A percentile compares a stretch with the other conserved stretches of the same genome.
phyloP scores from a whole-genome alignment of 768 basidiomycete genomes.

The Sutorius australiensis region DNA sequence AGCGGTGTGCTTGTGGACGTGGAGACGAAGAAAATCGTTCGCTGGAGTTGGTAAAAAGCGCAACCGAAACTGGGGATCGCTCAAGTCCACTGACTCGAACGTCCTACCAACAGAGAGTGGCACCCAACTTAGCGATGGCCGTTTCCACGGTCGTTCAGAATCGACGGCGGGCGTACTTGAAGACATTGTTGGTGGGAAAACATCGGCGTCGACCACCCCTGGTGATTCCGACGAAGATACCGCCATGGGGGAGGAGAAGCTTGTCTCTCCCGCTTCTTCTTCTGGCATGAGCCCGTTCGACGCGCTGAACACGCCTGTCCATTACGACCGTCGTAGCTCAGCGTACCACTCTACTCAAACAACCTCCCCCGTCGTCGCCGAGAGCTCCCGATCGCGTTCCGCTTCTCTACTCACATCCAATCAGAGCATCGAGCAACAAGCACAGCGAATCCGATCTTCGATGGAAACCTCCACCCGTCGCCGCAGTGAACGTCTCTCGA shows the following conservation, averaged over 20 bases:
- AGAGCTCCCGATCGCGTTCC: constrained; percentile 8
- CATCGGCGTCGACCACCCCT: constrained; percentile 14
- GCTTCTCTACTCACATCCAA: constrained; percentile 11
- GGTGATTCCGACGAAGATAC: constrained; percentile 24
- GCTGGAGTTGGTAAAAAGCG: constrained; percentile 28
- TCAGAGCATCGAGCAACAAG: constrained; percentile 27
- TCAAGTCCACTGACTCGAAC: constrained; percentile 21
- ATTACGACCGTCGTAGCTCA: constrained; percentile 19
- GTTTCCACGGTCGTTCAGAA: constrained; percentile 22
- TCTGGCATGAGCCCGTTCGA: constrained; percentile 19
- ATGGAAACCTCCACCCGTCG: constrained; percentile 27
- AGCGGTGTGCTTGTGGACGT: constrained; percentile 32
- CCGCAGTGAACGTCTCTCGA: constrained; percentile 29
- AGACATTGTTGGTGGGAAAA: constrained; percentile 10
- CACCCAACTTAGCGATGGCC: not conserved
- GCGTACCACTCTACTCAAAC: constrained; percentile 16
- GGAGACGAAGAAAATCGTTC: constrained; percentile 14
- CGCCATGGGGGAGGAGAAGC: constrained; percentile 23
- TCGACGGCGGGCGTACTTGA: constrained; percentile 19
- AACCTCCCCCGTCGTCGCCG: not conserved
- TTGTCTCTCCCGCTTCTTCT: constrained; percentile 14
- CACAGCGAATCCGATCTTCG: constrained; percentile 30
- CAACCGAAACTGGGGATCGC: constrained; percentile 27
- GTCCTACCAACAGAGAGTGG: constrained; percentile 4
- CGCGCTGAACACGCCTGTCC: constrained; percentile 14